Conservation (phyloP, 257 asterid species). For the Pogostemon cablin region DNA sequence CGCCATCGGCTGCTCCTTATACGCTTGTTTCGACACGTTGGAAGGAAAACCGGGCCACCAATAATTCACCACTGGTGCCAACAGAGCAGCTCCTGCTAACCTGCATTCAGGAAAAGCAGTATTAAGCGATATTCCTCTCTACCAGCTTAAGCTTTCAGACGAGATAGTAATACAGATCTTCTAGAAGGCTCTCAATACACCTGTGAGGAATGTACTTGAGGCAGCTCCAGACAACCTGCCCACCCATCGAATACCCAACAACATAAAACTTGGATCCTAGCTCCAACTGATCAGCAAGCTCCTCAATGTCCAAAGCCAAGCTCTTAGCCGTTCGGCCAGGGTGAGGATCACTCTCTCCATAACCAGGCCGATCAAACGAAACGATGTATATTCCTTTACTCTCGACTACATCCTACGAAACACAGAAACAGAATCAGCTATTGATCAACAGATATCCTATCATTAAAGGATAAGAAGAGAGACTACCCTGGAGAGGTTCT, state of each 20-base stretch:
- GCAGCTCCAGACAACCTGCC: slow-evolving; percentile 79
- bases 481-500: slow-evolving; percentile 54
- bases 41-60: slow-evolving; percentile 90
- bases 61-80: slow-evolving; percentile 76
- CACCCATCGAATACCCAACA: slow-evolving; percentile 87
- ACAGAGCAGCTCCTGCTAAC: slow-evolving; percentile 80
- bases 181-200: slow-evolving; percentile 32
- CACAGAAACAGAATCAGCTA: slow-evolving; percentile 12
- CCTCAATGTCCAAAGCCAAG: slow-evolving; percentile 71
- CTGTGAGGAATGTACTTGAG: slow-evolving; percentile 95
- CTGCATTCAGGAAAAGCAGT: slow-evolving; percentile 41
- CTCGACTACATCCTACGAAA: slow-evolving; percentile 61
- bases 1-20: slow-evolving; percentile 42
- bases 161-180: neutral
- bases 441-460: slow-evolving; percentile 12
- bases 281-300: slow-evolving; percentile 86
- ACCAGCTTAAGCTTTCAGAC: neutral
- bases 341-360: slow-evolving; percentile 93
- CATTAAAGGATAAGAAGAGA: slow-evolving; percentile 17
- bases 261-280: slow-evolving; percentile 75
- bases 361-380: slow-evolving; percentile 90
- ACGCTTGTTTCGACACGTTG: slow-evolving; percentile 63
- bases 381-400: slow-evolving; percentile 67
- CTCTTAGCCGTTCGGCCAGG: slow-evolving; percentile 64
- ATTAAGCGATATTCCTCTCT: neutral